These are phyloP conservation scores for Alternaria sp. DNA, from an alignment of 2,329 filamentous ascomycete genomes.

Conservation along the genomic window DNA sequence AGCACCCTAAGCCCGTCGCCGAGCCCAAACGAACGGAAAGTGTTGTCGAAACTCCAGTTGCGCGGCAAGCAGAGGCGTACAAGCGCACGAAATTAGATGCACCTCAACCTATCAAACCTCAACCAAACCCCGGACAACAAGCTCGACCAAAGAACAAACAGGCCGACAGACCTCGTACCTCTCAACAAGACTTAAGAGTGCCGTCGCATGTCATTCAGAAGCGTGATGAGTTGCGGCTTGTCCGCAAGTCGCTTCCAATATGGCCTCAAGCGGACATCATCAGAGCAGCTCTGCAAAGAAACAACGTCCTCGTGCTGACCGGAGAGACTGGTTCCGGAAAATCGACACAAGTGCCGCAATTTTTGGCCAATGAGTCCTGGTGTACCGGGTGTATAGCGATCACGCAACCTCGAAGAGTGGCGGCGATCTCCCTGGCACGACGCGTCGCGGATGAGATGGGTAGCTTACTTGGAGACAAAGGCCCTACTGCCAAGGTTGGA, in stretches of 20 bases:
- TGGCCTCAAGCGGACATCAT: constrained; percentile 78
- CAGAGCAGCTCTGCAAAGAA: constrained; percentile 64
- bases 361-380: constrained; percentile 80
- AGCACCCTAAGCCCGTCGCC: not conserved
- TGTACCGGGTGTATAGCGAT: constrained; percentile 82
- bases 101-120: not conserved
- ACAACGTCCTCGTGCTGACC: constrained; percentile 81
- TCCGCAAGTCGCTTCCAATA: constrained; percentile 77
- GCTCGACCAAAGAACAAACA: constrained; percentile 3
- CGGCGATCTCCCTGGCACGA: constrained; percentile 86
- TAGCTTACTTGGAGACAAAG: constrained; percentile 64
- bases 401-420: constrained; percentile 91
- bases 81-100: constrained; percentile 7
- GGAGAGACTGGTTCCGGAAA: constrained; percentile 98
- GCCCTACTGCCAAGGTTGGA: constrained; percentile 72
- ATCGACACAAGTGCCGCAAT: constrained; percentile 94
- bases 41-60: not conserved
- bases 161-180: not conserved
- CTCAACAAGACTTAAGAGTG: constrained; percentile 14
- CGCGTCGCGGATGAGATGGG: constrained; percentile 87
- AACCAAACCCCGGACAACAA: constrained; percentile 2
- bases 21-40: not conserved
- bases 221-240: constrained; percentile 55
- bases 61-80: not conserved
- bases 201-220: constrained; percentile 47